Evolutionary conservation across 371 early-diverging fungal genomes (phyloP).

Genomic region (Rhizopus arrhizus): DNA sequence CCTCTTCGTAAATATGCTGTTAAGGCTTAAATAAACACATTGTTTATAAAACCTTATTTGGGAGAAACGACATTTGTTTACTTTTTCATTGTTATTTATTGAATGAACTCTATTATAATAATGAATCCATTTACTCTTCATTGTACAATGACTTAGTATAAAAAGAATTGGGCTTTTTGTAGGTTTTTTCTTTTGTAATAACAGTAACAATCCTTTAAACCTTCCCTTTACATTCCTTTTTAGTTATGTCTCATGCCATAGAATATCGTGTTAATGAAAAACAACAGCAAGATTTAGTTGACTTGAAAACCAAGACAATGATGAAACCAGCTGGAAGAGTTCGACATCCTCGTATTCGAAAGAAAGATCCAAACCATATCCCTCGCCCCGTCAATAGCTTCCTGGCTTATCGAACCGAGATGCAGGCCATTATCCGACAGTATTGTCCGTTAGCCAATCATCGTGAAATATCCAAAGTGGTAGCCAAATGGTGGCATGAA

Average conservation of each 20-base stretch:
- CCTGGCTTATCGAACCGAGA: constrained; percentile 66
- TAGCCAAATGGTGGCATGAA: constrained; percentile 69
- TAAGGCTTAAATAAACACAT: constrained; percentile 69
- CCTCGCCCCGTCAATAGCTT: constrained; percentile 66
- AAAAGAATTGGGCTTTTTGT: too few species aligned
- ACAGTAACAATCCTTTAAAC: constrained; percentile 8
- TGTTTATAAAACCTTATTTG: too few species aligned
- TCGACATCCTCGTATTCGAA: constrained; percentile 27
- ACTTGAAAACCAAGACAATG: constrained; percentile 4
- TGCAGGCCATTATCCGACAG: constrained; percentile 60
- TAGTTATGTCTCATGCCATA: neutral
- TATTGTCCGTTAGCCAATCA: constrained; percentile 65
- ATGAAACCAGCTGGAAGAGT: constrained; percentile 8
- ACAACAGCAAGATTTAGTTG: constrained; percentile 18
- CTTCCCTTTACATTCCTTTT: constrained; percentile 15
- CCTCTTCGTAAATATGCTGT: constrained; percentile 85
- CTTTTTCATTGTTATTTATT: too few species aligned
- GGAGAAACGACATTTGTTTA: too few species aligned
- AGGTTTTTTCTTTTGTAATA: neutral
- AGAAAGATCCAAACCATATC: constrained; percentile 23
- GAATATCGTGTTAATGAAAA: constrained; percentile 9
- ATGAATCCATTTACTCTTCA: too few species aligned
- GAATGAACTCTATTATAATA: too few species aligned
- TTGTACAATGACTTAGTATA: too few species aligned
- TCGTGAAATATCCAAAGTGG: constrained; percentile 66